Evolutionary conservation across 192 early-diverging fungal genomes (phyloP), one percentile per base, ranked within the genome.

Genomic region (Backusella mclennaniae): DNA sequence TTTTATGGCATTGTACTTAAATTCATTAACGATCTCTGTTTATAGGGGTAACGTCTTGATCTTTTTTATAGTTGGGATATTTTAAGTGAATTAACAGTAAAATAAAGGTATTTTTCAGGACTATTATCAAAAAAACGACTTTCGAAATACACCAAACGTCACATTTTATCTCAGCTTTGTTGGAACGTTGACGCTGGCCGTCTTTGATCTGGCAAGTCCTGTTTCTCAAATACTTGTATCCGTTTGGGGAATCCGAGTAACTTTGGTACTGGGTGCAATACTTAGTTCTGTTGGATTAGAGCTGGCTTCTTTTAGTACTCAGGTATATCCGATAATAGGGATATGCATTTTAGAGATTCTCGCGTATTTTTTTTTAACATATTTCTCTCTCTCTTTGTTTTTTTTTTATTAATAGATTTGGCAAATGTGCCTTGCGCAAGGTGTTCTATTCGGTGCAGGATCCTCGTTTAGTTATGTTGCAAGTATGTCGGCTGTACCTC

Each of bases 401-500:
- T 39, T 39, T 15, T 44, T 17, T 17, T 17, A 44, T 15, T 17
- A 44, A 44, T 63, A 63, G 87, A 86, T 86, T 21, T 90, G 89
- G 89, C 90, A 90, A 59, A 66, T 91, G 56, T 77, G 86, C 41
- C 73, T 91, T 31, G 85, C 86, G 9, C 90, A 91, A 78, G 88
- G 89, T 1, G 71, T 90, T 35, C 66, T 91, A 17, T 89, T 84
- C 33, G 90, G 89, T 23, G 29, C 84, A 21, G 88, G 88, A 4
- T 82, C 74, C 3, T 80, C 79, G 6, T 38, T 80, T 12, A 46
- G 33, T 29, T 80, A 76, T 63, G 67, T 56, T 4, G 75, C 69
- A 11, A 74, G 56, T 5, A 80, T 80, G 53, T 81, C 79, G 9
- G 71, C 85, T 59, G 84, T 86, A 0, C 79, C 88, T 5, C 87